Evolutionary conservation across 2,329 filamentous ascomycete species (phyloP).

Genomic region (Fusarium palustre): DNA sequence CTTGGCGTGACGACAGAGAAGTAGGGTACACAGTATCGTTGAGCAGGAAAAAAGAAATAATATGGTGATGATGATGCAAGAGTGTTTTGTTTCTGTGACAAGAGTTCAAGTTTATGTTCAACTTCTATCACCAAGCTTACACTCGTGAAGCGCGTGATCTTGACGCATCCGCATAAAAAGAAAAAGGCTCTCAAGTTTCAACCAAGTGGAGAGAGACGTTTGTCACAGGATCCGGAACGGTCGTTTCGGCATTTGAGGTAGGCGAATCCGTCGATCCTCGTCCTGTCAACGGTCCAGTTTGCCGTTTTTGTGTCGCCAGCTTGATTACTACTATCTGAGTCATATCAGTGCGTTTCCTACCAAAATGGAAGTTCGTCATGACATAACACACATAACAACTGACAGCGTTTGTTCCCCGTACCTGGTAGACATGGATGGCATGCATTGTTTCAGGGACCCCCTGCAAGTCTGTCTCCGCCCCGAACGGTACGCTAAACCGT

Average conservation of each 20-base stretch:
- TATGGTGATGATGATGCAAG: background rate
- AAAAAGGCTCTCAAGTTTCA: constrained; percentile 1
- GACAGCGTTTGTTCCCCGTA: background rate
- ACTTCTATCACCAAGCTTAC: background rate
- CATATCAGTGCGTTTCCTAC: constrained; percentile 3
- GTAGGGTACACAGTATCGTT: background rate
- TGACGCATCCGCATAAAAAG: background rate
- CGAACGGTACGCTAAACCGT: constrained; percentile 8
- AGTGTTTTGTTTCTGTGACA: background rate
- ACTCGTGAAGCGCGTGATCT: background rate
- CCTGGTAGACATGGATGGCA: background rate
- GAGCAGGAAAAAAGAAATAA: background rate
- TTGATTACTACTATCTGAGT: constrained; percentile 21
- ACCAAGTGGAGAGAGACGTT: constrained; percentile 8
- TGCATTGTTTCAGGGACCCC: constrained; percentile 15
- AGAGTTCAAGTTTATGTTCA: constrained; percentile 13
- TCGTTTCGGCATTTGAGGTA: constrained; percentile 27
- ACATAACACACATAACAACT: background rate
- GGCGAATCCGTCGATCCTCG: constrained; percentile 3
- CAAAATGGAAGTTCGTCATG: background rate
- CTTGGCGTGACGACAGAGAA: background rate
- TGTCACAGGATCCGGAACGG: constrained; percentile 14
- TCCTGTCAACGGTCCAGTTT: constrained; percentile 1
- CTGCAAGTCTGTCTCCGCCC: constrained; percentile 1
- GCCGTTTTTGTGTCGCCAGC: constrained; percentile 5